Base-by-base conservation (phyloP, 2,329 filamentous ascomycete genomes). In the Hymenoscyphus albidus region DNA sequence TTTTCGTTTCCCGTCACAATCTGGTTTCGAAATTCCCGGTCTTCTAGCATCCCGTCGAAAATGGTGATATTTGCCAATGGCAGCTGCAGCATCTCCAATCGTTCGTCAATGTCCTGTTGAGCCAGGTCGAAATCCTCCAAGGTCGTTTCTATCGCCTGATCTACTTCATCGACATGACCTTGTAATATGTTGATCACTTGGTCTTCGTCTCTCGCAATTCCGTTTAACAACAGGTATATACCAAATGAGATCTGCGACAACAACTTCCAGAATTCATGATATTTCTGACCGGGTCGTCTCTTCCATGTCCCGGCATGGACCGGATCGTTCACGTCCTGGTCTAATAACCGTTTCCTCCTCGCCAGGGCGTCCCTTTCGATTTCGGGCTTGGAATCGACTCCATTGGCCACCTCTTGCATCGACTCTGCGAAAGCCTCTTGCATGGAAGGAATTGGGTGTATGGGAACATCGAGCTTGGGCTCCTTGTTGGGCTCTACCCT, bases 201-300 rank as follows among this genome's bases (percentile, higher is more conserved):
- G 40, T 87, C 83, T 70, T 96, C 91, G 70, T 92, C 96, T 77
- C 94, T 96, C 62, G 95, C 93, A 76, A 96, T 86, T 66, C 88
- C 88, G 72, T 93, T 88, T 63, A 96, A 86, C 64, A 98, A 79
- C 56, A 98, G 81, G 76, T 97, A 93, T 44, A 98, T 88, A 22
- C 95, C 94, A 76, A 98, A 98, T 1, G 92, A 89, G 70, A 98
- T 93, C 77, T 98, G 94, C 16, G 94, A 88, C 74, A 96, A 85
- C 59, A 97, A 85, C 79, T 97, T 97, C 81, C 89, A 89, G 65
- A 98, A 80, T 68, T 96, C 92, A 74, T 98, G 95, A 74, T 92
- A 89, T 72, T 86, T 85, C 75, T 95, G 91, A 55, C 87, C 87
- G 0, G 87, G 83, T 62, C 88, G 86, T 75, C 90, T 88, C 64